Percentiles rank a stretch among this genome's conserved stretches.
phyloP scores from a whole-genome alignment of 345 rosid species.

The Eucalyptus pumila region DNA sequence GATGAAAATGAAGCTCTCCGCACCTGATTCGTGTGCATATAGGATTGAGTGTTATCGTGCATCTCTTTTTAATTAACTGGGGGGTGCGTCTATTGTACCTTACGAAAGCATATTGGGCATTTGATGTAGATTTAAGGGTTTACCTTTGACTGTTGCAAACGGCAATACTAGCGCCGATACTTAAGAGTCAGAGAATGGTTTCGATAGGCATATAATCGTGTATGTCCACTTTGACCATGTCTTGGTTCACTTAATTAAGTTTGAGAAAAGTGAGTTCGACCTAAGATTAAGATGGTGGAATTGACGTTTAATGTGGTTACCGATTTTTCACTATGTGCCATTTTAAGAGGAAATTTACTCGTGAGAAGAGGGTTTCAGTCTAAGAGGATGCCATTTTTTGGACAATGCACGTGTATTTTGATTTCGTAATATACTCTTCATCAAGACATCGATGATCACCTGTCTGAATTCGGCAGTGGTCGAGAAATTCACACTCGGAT shows the following conservation, averaged over 20 bases:
- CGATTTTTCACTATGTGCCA: rapidly evolving
- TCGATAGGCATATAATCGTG: background rate
- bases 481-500: background rate
- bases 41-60: background rate
- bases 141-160: background rate
- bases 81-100: background rate
- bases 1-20: background rate
- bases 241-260: background rate
- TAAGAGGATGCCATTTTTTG: background rate
- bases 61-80: too few relatives aligned
- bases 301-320: background rate
- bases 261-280: background rate
- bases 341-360: background rate
- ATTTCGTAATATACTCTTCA: background rate
- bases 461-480: background rate
- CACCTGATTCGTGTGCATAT: background rate
- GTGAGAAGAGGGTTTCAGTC: background rate
- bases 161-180: background rate
- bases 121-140: background rate
- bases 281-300: background rate
- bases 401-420: background rate
- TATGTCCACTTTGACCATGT: background rate
- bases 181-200: background rate
- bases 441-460: background rate
- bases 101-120: background rate